phyloP scores from a whole-genome alignment of 768 basidiomycete genomes.

The Hericium alpestre region DNA sequence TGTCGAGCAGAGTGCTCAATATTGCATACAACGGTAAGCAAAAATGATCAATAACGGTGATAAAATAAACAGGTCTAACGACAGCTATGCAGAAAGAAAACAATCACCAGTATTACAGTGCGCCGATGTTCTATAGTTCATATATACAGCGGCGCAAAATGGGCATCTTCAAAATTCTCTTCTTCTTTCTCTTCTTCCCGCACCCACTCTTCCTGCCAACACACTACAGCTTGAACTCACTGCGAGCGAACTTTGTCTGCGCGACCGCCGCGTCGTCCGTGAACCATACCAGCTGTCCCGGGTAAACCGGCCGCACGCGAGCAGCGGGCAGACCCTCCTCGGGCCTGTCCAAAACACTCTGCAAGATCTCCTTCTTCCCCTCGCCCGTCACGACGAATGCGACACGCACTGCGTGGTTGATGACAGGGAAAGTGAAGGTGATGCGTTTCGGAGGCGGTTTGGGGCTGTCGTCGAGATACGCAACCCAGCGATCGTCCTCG shows the following conservation, averaged over 20 bases:
- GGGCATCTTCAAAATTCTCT: too few relatives aligned
- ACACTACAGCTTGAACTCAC: constrained; percentile 43
- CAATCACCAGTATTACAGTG: too few relatives aligned
- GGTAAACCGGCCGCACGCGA: constrained; percentile 63
- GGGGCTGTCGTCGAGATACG: constrained; percentile 84
- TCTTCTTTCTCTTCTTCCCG: background rate
- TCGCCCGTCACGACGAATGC: constrained; percentile 84
- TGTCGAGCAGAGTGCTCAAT: too few relatives aligned
- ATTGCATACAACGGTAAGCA: too few relatives aligned
- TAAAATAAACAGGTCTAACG: too few relatives aligned
- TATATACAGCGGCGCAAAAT: too few relatives aligned
- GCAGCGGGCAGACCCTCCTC: constrained; percentile 75
- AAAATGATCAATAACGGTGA: too few relatives aligned
- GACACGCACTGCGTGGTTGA: constrained; percentile 80
- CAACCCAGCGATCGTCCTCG: constrained; percentile 93
- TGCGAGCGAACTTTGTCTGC: constrained; percentile 47
- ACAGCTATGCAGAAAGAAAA: too few relatives aligned
- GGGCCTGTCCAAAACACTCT: constrained; percentile 67
- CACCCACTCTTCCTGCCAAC: background rate
- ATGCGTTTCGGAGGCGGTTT: constrained; percentile 87
- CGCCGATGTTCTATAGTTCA: too few relatives aligned
- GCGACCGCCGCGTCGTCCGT: constrained; percentile 75
- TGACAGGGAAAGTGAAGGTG: constrained; percentile 85
- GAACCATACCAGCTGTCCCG: constrained; percentile 92
- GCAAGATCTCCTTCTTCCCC: constrained; percentile 69